Conservation (phyloP, 2,329 filamentous ascomycete genomes). For the Aotearoamyces nothofagi region DNA sequence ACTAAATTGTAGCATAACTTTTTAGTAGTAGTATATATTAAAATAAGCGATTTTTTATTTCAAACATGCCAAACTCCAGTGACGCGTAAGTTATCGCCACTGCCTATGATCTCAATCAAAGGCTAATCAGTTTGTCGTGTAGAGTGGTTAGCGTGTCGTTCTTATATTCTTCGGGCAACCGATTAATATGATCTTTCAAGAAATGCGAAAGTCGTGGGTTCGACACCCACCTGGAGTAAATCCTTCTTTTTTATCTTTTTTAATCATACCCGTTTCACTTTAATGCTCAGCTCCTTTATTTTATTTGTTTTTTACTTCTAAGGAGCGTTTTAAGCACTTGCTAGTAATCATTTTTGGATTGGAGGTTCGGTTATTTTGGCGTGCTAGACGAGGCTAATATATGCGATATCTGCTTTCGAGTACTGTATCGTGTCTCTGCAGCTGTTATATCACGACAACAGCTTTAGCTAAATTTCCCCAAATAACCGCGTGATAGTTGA, state of each 20-base stretch:
- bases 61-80: slow-evolving; percentile 16
- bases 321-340: too few relatives aligned
- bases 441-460: too few relatives aligned
- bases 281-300: too few relatives aligned
- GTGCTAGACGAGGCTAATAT: too few relatives aligned
- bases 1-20: background rate
- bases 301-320: too few relatives aligned
- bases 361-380: too few relatives aligned
- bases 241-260: slow-evolving; percentile 3
- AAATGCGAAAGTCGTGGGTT: slow-evolving; percentile 24
- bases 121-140: slow-evolving; percentile 12
- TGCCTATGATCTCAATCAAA: slow-evolving; percentile 4
- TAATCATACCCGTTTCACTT: background rate
- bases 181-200: slow-evolving; percentile 17
- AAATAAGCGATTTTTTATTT: slow-evolving; percentile 11
- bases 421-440: too few relatives aligned
- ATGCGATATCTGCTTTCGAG: too few relatives aligned
- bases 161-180: slow-evolving; percentile 18
- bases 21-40: slow-evolving; percentile 2
- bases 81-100: slow-evolving; percentile 5
- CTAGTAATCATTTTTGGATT: too few relatives aligned
- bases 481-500: too few relatives aligned
- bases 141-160: slow-evolving; percentile 24
- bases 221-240: slow-evolving; percentile 20
- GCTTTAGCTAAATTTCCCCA: too few relatives aligned